Base-by-base conservation (phyloP, 192 early-diverging fungal genomes). In the Rhizoclosmatium sp. region DNA sequence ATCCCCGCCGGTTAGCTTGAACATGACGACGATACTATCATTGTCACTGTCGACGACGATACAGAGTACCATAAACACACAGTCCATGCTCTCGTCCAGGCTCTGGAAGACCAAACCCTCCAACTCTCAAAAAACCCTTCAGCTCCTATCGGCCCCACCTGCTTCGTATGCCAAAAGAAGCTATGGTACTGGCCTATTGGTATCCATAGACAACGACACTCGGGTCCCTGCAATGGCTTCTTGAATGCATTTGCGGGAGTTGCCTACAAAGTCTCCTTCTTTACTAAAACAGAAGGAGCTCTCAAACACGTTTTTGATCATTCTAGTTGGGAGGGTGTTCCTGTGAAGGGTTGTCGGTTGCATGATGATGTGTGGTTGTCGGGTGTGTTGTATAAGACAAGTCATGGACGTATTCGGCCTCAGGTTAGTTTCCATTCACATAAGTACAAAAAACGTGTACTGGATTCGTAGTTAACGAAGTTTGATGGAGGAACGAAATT, bases 361-460 rank as follows among this genome's bases (percentile, higher is more conserved):
- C 76, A 79, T 48, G 78, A 79, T 58, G 78, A 79, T 62, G 78
- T 79, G 5, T 79, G 61, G 56, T 46, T 79, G 41, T 79, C 78
- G 3, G 78, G 78, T 40, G 41, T 59, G 44, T 23, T 79, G 59
- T 47, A n/a, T 12, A 45, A 65, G 44, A 65, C 39, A 1, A 49
- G 54, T 21, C 0, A 19, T 45, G 40, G 54, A 47, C 51, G 58
- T 14, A 46, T 69, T 58, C 78, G 78, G 41, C 78, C 78, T 41
- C 73, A 61, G 47, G 78, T 79, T 5, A 62, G 31, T 31, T 31
- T 31, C 31, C 31, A 31, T 31, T 31, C 31, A 31, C 31, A 31
- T 31, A 31, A 31, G n/a, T 31, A 31, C 31, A 31, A 31, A 31
- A 31, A 31, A 31, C 31, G 31, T 31, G 31, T 31, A 31, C 31